Evolutionary conservation across 2,329 filamentous ascomycete genomes (phyloP), one percentile per base, ranked within the genome.

Genomic region (Fusarium mangiferae): DNA sequence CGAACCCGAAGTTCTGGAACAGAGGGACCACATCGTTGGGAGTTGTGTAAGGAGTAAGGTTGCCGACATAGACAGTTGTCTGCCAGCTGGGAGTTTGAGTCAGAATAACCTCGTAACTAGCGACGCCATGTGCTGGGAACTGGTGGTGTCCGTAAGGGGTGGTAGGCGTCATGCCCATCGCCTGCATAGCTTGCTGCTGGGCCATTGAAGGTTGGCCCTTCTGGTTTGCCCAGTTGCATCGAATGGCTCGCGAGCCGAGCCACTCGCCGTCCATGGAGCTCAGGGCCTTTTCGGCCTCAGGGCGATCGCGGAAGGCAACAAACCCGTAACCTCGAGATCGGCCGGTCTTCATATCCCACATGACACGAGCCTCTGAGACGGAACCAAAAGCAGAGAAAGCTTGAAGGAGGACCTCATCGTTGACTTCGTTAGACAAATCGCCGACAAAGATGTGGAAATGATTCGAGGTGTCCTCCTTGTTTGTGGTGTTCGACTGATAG

Each of bases 261-360:
- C 96, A 99, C 86, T 99, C 96, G 72, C 96, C 96, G 80, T 99
- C 96, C 96, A 99, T 99, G 72, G 95, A 95, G 85, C 93, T 97
- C 80, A 99, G 85, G 4, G 96, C 96, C 85, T 98, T 98, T 83
- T 99, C 96, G 35, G 96, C 96, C 80, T 99, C 96, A 41, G 90
- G 86, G 73, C 96, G 94, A 73, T 99, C 96, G 72, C 96, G 93
- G 89, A 97, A 99, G 56, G 96, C 96, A 77, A 98, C 96, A 81
- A 99, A 99, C 18, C 96, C 96, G 81, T 99, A 99, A 69, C 96
- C 96, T 81, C 96, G 94, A 76, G 96, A 98, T 74, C 96, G 92
- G 76, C 96, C 96, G 41, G 96, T 99, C 89, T 99, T 99, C 96
- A 99, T 99, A 83, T 99, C 96, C 96, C 96, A 99, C 96, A 99